A percentile compares a stretch with the other conserved stretches of the same genome.
Conservation (phyloP, 2,329 filamentous ascomycete species). For the Pseudogymnoascus sp. region DNA sequence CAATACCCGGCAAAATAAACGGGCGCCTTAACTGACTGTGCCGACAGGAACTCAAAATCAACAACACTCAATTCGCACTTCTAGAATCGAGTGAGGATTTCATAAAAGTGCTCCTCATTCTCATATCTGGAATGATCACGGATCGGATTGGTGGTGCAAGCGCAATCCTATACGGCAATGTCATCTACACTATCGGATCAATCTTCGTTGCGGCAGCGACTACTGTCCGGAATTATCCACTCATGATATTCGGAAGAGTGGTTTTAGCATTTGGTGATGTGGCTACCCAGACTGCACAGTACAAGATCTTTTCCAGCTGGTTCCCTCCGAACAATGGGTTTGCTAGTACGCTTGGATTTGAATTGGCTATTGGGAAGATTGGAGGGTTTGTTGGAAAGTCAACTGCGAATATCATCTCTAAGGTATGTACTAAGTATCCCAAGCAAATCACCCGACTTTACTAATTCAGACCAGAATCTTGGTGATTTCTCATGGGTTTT, state of each 20-base stretch:
- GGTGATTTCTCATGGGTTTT: constrained; percentile 57
- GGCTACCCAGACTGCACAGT: constrained; percentile 56
- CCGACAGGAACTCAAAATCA: constrained; percentile 44
- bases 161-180: constrained; percentile 54
- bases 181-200: constrained; percentile 50
- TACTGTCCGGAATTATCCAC: constrained; percentile 47
- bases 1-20: constrained; percentile 5
- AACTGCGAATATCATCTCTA: constrained; percentile 52
- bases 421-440: constrained; percentile 19
- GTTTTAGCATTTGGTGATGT: constrained; percentile 54
- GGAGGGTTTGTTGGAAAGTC: constrained; percentile 54
- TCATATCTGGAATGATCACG: constrained; percentile 48
- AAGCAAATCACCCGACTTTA: background rate
- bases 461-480: constrained; percentile 33
- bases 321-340: constrained; percentile 56
- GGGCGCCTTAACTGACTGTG: background rate
- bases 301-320: constrained; percentile 59
- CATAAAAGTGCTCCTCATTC: constrained; percentile 50
- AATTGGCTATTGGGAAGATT: constrained; percentile 54
- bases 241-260: constrained; percentile 53
- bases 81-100: constrained; percentile 56
- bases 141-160: constrained; percentile 52
- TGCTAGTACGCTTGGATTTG: constrained; percentile 53
- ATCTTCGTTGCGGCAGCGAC: constrained; percentile 53
- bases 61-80: constrained; percentile 52